Evolutionary conservation across 2,329 filamentous ascomycete species (phyloP).

Genomic region (Colletotrichum nymphaeae): DNA sequence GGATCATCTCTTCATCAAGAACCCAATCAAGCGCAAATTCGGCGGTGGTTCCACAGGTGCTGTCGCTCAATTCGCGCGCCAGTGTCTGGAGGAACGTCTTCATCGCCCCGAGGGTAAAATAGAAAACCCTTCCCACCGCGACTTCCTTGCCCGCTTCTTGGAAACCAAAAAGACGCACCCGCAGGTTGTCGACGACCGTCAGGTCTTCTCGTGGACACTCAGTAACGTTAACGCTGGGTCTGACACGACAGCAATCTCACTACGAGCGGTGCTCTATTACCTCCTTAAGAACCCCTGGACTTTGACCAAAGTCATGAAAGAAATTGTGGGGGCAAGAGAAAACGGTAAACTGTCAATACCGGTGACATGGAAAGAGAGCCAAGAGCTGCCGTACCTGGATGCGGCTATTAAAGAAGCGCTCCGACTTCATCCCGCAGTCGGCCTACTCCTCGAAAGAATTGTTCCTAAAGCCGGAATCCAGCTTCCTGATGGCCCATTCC

Average conservation of each 20-base stretch:
- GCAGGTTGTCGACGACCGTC: slow-evolving; percentile 48
- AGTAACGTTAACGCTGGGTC: slow-evolving; percentile 48
- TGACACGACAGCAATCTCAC: slow-evolving; percentile 50
- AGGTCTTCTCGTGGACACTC: slow-evolving; percentile 33
- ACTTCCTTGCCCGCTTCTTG: slow-evolving; percentile 50
- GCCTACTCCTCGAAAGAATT: slow-evolving; percentile 3
- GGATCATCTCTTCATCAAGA: slow-evolving; percentile 43
- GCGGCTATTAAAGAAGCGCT: slow-evolving; percentile 12
- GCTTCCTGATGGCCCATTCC: neutral
- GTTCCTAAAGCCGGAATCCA: neutral
- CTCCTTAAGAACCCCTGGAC: slow-evolving; percentile 47
- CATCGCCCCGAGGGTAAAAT: neutral
- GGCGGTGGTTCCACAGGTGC: slow-evolving; percentile 37
- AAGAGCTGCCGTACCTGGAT: slow-evolving; percentile 2
- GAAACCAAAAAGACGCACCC: slow-evolving; percentile 47
- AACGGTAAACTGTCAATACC: neutral
- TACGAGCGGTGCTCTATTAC: slow-evolving; percentile 51
- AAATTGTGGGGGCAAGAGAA: neutral
- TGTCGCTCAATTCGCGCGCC: slow-evolving; percentile 31
- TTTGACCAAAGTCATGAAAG: slow-evolving; percentile 38
- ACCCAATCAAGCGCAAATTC: slow-evolving; percentile 40
- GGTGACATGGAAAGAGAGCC: slow-evolving; percentile 9
- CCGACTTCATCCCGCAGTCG: slow-evolving; percentile 6
- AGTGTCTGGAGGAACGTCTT: slow-evolving; percentile 18
- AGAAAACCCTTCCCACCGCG: slow-evolving; percentile 30